Percentiles rank a stretch among this genome's conserved stretches.
phyloP scores from a whole-genome alignment of 176 grass and related monocot species.

The Aegilops tauschii region DNA sequence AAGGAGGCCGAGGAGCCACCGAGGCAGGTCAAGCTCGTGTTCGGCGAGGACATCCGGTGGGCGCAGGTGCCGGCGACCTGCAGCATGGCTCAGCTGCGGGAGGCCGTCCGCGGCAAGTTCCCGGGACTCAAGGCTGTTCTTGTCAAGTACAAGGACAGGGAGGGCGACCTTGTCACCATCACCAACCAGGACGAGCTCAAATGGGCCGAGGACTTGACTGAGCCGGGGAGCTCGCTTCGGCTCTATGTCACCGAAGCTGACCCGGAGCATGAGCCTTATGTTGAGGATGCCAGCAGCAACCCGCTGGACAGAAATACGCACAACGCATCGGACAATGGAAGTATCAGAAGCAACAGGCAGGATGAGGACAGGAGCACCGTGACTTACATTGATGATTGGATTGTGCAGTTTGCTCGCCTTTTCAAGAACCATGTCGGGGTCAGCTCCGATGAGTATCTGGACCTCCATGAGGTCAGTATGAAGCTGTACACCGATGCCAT shows the following conservation, averaged over 20 bases:
- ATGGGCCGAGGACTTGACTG: slow-evolving; percentile 69
- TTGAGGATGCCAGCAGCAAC: slow-evolving; percentile 30
- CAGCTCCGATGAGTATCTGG: slow-evolving; percentile 73
- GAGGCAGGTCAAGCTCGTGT: slow-evolving; percentile 73
- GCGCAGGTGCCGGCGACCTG: slow-evolving; percentile 69
- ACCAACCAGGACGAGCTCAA: slow-evolving; percentile 75
- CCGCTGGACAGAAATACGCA: slow-evolving; percentile 35
- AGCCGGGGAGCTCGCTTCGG: slow-evolving; percentile 60
- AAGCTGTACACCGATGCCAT: slow-evolving; percentile 80
- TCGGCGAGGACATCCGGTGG: slow-evolving; percentile 88
- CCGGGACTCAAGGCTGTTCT: slow-evolving; percentile 63
- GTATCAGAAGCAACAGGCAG: slow-evolving; percentile 47
- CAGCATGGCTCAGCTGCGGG: slow-evolving; percentile 61
- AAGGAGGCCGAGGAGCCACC: slow-evolving; percentile 47
- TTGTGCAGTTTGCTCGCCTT: slow-evolving; percentile 73
- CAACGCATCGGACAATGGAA: slow-evolving; percentile 48
- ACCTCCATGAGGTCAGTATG: slow-evolving; percentile 86
- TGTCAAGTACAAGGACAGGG: slow-evolving; percentile 88
- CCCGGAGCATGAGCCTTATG: slow-evolving; percentile 63
- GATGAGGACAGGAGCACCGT: slow-evolving; percentile 48
- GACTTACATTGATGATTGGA: slow-evolving; percentile 80
- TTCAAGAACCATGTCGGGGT: slow-evolving; percentile 82
- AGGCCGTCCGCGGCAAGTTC: slow-evolving; percentile 72
- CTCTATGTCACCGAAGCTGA: slow-evolving; percentile 68
- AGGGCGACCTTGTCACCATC: slow-evolving; percentile 95